Evolutionary conservation across 768 basidiomycete genomes (phyloP).

Genomic region (Dacryopinax primogenitus): DNA sequence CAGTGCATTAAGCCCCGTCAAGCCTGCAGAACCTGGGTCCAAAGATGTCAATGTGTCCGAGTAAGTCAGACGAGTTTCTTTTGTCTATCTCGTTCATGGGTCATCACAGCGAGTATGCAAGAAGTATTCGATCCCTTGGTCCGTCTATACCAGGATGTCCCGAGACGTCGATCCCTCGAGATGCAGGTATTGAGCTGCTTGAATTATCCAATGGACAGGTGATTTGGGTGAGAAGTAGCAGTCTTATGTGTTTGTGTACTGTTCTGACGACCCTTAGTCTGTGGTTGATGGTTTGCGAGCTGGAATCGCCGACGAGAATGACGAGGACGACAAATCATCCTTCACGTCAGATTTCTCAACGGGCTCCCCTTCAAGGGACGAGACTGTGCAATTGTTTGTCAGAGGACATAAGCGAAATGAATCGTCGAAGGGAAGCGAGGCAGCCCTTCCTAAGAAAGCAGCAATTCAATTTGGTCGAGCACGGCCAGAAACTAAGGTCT

Average conservation of each 20-base stretch:
- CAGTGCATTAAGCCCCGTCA: neutral
- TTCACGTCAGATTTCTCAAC: neutral
- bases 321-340: neutral
- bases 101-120: neutral
- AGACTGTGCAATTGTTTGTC: neutral
- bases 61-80: neutral
- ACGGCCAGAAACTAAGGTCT: neutral
- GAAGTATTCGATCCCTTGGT: neutral
- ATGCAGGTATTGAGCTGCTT: neutral
- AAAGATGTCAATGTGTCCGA: neutral
- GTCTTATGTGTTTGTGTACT: neutral
- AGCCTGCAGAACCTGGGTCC: neutral
- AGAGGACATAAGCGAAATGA: constrained; percentile 2
- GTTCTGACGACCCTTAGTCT: neutral
- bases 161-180: neutral
- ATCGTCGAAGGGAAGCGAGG: neutral
- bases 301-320: neutral
- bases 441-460: neutral
- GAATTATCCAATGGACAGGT: neutral
- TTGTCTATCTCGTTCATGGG: neutral
- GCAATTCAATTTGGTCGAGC: neutral
- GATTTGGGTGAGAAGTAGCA: neutral
- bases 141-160: neutral
- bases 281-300: neutral
- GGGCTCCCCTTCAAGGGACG: neutral